Evolutionary conservation across 2,329 filamentous ascomycete genomes (phyloP), one percentile per base, ranked within the genome.

Genomic region (Aspergillus sp.): DNA sequence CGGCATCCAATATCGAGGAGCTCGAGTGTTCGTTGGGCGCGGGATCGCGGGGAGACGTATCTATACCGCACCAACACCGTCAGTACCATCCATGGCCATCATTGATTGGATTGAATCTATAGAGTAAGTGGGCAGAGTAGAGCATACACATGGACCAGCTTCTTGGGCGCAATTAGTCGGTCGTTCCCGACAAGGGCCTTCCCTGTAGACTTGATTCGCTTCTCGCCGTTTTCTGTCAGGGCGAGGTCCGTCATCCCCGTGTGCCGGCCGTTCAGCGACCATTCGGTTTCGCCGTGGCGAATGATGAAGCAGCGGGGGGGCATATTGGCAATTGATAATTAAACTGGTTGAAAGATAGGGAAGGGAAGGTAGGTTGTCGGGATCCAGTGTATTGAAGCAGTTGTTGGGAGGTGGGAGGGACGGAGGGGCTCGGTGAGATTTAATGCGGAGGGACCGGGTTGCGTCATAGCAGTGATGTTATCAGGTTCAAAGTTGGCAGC

Each of bases 211-310:
- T 78, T 80, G 58, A 93, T 84, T 59, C 90, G 83, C 73, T 86
- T 90, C 79, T 92, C 90, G 52, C 93, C 93, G 70, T 91, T 89
- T 51, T 82, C 77, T 1, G 93, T 97, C 39, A 97, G 81, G 1
- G 91, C 88, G 4, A 98, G 90, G 69, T 98, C 93, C n/a, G 90
- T 90, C 27, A 80, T 82, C 52, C 92, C 90, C 0, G 93, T 98
- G 76, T 97, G 91, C 52, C 86, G 84, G 56, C 91, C 93, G 65
- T 89, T 89, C 48, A 96, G 85, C 5, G 90, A 96, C 93, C 93
- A 98, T 79, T 96, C 91, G 4, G 93, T 98, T 79, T 97, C 91
- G 76, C 93, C 93, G 71, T 97, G 93, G 66, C 93, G 90, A 72
- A 92, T 79, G 65, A 95, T 85, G 79, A 93, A 93, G 71, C 90